phyloP scores from a whole-genome alignment of 2,329 filamentous ascomycete species.

The Xylariaceae sp. region DNA sequence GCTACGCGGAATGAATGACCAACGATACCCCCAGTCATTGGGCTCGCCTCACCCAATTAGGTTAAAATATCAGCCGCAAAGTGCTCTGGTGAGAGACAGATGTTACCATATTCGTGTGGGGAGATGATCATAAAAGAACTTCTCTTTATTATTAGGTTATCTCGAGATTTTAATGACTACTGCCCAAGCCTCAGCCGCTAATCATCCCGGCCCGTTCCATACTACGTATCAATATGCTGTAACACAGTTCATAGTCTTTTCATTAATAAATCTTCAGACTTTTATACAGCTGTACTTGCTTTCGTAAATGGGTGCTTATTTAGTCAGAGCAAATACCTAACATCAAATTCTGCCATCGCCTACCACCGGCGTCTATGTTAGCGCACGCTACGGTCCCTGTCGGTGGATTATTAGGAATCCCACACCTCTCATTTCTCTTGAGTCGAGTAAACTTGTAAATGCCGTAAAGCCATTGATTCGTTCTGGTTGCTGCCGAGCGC shows the following conservation, averaged over 20 bases:
- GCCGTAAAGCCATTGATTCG: constrained; percentile 36
- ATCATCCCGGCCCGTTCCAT: constrained; percentile 28
- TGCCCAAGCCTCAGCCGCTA: constrained; percentile 13
- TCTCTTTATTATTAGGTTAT: neutral
- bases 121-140: constrained; percentile 12
- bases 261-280: too few species aligned
- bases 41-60: constrained; percentile 13
- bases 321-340: too few species aligned
- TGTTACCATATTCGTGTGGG: constrained; percentile 7
- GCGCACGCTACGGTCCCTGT: constrained; percentile 19
- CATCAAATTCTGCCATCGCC: too few species aligned
- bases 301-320: too few species aligned
- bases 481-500: constrained; percentile 38
- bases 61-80: constrained; percentile 19
- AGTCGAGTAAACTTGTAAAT: neutral
- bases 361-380: neutral
- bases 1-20: constrained; percentile 34
- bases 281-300: too few species aligned
- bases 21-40: constrained; percentile 29
- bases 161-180: neutral
- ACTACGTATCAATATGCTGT: constrained; percentile 23
- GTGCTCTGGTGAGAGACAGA: constrained; percentile 1
- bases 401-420: constrained; percentile 22
- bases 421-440: constrained; percentile 19
- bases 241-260: too few species aligned